Conservation (phyloP, 2,329 filamentous ascomycete genomes). For the Microdochium paspali region DNA sequence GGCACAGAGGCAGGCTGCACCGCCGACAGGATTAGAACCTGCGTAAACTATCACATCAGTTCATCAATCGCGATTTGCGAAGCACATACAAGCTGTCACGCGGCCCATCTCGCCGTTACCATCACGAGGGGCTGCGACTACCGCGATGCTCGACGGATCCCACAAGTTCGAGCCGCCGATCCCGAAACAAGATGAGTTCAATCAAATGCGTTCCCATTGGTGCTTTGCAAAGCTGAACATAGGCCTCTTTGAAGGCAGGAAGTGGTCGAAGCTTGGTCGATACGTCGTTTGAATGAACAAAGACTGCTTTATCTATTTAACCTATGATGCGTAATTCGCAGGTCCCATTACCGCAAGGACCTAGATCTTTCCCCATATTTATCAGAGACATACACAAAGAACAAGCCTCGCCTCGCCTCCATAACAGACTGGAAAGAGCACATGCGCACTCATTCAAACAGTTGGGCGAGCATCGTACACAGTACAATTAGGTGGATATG, state of each 20-base stretch:
- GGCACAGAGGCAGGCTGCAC: too few species aligned
- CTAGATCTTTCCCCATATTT: not conserved
- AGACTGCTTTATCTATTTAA: not conserved
- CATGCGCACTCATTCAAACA: not conserved
- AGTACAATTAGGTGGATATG: not conserved
- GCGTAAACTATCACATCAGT: too few species aligned
- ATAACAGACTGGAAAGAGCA: not conserved
- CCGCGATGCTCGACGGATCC: too few species aligned
- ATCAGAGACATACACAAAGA: not conserved
- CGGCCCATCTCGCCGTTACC: too few species aligned
- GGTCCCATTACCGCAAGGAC: not conserved
- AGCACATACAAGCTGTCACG: too few species aligned
- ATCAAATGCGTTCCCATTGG: not conserved
- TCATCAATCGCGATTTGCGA: too few species aligned
- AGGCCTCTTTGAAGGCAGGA: not conserved
- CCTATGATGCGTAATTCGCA: not conserved
- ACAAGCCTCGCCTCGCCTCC: not conserved
- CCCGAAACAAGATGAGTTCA: not conserved
- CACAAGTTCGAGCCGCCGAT: not conserved
- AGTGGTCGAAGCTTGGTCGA: not conserved
- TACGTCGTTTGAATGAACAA: not conserved
- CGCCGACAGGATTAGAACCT: too few species aligned
- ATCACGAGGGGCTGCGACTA: too few species aligned
- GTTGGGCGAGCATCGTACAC: not conserved
- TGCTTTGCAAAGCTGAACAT: not conserved